A percentile compares a stretch with the other conserved stretches of the same genome.
These are phyloP conservation scores for Thelonectria discophora DNA, from an alignment of 2,329 filamentous ascomycete species.

Conservation along the genomic window DNA sequence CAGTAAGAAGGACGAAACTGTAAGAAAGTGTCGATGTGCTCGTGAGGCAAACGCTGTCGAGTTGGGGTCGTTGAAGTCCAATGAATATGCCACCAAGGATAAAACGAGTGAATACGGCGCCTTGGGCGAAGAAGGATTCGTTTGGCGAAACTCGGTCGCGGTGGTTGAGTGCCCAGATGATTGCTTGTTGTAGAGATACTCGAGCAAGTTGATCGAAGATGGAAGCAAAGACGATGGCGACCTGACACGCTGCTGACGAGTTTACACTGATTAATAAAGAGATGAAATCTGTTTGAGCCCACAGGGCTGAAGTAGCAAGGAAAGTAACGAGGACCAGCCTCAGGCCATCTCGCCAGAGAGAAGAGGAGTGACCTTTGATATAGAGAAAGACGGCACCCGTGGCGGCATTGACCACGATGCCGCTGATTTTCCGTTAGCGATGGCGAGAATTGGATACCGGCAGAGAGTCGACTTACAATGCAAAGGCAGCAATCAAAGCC, in stretches of 20 bases:
- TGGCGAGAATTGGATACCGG: slow-evolving; percentile 11
- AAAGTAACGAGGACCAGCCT: slow-evolving; percentile 71
- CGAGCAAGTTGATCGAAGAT: slow-evolving; percentile 67
- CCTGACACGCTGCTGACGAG: slow-evolving; percentile 58
- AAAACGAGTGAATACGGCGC: slow-evolving; percentile 57
- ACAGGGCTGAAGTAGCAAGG: slow-evolving; percentile 60
- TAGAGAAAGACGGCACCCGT: slow-evolving; percentile 57
- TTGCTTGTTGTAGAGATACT: slow-evolving; percentile 61
- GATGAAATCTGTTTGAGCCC: slow-evolving; percentile 63
- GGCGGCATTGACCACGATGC: slow-evolving; percentile 63
- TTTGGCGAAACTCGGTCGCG: slow-evolving; percentile 49
- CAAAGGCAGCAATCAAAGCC: slow-evolving; percentile 63
- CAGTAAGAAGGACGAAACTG: slow-evolving; percentile 54
- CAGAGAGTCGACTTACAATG: slow-evolving; percentile 55
- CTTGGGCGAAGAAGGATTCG: slow-evolving; percentile 54
- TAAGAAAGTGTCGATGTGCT: slow-evolving; percentile 55
- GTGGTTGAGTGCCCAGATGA: slow-evolving; percentile 60
- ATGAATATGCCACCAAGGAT: slow-evolving; percentile 64
- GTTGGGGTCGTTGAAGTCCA: slow-evolving; percentile 62
- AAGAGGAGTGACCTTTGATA: slow-evolving; percentile 57
- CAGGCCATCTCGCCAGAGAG: slow-evolving; percentile 65
- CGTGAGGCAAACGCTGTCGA: slow-evolving; percentile 62
- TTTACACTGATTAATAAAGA: slow-evolving; percentile 57
- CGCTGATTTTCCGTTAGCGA: slow-evolving; percentile 50
- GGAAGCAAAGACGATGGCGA: slow-evolving; percentile 61